Evolutionary conservation across 495 filamentous ascomycete species (phyloP), one percentile per base, ranked within the genome.

Genomic region (Polyplosphaeria fusca): DNA sequence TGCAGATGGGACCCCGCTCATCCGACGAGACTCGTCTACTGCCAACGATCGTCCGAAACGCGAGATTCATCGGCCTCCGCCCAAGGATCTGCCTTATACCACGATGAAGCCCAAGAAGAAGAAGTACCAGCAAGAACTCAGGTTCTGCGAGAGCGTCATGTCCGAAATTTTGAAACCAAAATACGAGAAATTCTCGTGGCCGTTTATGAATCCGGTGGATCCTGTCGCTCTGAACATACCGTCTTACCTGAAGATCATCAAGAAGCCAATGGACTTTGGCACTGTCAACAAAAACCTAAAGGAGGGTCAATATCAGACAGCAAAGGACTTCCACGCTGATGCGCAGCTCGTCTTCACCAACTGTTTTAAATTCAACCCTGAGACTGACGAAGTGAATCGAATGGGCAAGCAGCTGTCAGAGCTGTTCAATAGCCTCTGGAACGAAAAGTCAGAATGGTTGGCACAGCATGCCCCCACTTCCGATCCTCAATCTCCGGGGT

Each of bases 171-270:
- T 82, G 60, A 92, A 91, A 67, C 69, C 80, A 0, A 89, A 88
- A 67, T 81, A 95, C 65, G 75, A 72, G 24, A 60, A 66, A 1
- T 75, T 84, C 61, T 83, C 87, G 4, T 74, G 74, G 26, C 82
- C 87, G 35, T 98, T 98, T 73, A 74, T 87, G 62, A 69, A 73
- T 3, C 88, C 92, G 0, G 93, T 98, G 14, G 93, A 98, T 63
- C 92, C 94, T 0, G 91, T 96, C 20, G 92, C 91, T 3, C 73
- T 96, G 54, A 91, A 94, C 71, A 96, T 98, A 53, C 93, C 93
- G 1, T 81, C 86, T 16, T 98, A 98, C 67, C 89, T 91, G 69
- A 90, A 85, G 62, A 73, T 97, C 61, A 87, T 98, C 71, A 96
- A 94, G 75, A 87, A 90, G 65, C 93, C 93, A 1, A 98, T 97